phyloP scores from a whole-genome alignment of 2,329 filamentous ascomycete species.

The Fusarium beomiforme region DNA sequence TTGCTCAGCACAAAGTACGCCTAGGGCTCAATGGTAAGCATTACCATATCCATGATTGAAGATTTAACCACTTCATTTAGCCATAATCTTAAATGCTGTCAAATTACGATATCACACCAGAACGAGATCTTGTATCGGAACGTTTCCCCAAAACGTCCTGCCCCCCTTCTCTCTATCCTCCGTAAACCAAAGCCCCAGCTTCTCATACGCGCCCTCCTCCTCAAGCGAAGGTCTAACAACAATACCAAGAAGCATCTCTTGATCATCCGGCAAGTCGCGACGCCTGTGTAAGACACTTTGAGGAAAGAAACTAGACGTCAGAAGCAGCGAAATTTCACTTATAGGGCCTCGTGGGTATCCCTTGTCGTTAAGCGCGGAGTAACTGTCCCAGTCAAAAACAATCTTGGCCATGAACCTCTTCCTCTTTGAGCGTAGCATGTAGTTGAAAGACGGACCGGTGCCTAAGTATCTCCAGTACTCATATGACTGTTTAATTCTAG shows the following conservation, averaged over 20 bases:
- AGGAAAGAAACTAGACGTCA: not conserved
- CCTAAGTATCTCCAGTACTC: not conserved
- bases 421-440: not conserved
- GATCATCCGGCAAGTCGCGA: not conserved
- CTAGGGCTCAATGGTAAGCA: too few relatives aligned
- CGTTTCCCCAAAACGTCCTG: not conserved
- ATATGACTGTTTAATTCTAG: too few relatives aligned
- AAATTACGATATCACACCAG: too few relatives aligned
- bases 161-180: not conserved
- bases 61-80: too few relatives aligned
- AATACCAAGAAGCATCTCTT: not conserved
- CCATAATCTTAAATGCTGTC: too few relatives aligned
- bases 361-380: accelerated
- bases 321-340: not conserved
- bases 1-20: too few relatives aligned
- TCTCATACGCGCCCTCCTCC: not conserved
- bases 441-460: not conserved
- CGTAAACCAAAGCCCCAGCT: not conserved
- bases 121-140: not conserved
- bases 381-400: not conserved
- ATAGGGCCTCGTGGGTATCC: not conserved
- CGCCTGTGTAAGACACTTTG: too few relatives aligned
- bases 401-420: not conserved
- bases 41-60: too few relatives aligned
- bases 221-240: not conserved